These are phyloP conservation scores for Aaosphaeria pasadenensis DNA, from an alignment of 2,329 filamentous ascomycete species.

Conservation along the genomic window DNA sequence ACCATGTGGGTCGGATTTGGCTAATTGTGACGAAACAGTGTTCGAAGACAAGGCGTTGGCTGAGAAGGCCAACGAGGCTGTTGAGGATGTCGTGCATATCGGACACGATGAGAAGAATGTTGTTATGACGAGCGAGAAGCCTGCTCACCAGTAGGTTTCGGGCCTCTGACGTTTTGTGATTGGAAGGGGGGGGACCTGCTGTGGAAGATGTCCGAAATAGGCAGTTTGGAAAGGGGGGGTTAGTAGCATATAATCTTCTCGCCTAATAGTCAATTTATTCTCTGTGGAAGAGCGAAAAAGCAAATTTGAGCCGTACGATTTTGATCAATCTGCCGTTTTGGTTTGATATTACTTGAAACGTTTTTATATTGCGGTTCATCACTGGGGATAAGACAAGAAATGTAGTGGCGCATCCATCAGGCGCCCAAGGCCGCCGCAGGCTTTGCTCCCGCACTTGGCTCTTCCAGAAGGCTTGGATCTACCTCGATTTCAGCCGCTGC, in stretches of 20 bases:
- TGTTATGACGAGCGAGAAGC: not conserved
- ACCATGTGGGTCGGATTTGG: not conserved
- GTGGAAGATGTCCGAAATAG: no score
- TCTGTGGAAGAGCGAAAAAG: no score
- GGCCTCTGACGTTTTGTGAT: no score
- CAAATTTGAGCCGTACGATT: no score
- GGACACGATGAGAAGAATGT: not conserved
- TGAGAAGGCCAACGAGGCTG: conserved; percentile 10
- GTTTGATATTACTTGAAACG: no score
- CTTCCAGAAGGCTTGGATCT: not conserved
- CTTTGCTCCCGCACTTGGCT: not conserved
- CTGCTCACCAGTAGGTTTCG: not conserved
- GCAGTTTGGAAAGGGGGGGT: no score
- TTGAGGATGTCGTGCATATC: conserved; percentile 15
- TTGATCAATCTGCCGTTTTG: no score
- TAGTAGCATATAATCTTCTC: no score
- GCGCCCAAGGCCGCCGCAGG: not conserved
- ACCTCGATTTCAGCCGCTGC: not conserved
- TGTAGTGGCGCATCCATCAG: not conserved
- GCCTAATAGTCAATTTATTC: no score
- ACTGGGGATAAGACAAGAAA: no score
- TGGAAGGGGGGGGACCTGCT: no score
- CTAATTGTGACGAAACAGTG: conserved; percentile 6
- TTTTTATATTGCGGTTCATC: no score
- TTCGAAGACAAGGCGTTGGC: conserved; percentile 19